A percentile compares a stretch with the other conserved stretches of the same genome.
phyloP scores from a whole-genome alignment of 257 asterid genomes.

The Plantago ovata region DNA sequence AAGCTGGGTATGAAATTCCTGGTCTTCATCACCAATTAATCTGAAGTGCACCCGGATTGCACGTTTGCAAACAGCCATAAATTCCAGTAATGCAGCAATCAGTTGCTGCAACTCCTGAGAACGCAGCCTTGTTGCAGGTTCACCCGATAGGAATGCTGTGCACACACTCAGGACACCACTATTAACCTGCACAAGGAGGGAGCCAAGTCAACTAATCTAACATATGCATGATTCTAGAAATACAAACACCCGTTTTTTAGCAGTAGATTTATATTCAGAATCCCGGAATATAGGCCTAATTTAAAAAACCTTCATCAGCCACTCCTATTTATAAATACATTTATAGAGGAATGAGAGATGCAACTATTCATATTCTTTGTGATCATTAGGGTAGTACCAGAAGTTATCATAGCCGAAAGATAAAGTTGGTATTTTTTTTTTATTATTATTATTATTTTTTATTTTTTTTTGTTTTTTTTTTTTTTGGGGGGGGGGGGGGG shows the following conservation, averaged over 20 bases:
- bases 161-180: conserved; percentile 98
- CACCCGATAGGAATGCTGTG: conserved; percentile 98
- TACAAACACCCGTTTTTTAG: neutral
- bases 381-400: no score
- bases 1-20: conserved; percentile 95
- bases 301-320: neutral
- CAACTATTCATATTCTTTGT: no score
- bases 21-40: conserved; percentile 94
- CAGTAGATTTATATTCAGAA: neutral
- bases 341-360: no score
- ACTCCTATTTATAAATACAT: neutral
- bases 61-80: conserved; percentile 99
- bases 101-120: conserved; percentile 97
- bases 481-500: neutral
- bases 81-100: conserved; percentile 93
- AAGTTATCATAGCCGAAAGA: no score
- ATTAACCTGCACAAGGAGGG: conserved; percentile 54
- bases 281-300: neutral
- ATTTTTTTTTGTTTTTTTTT: no score
- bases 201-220: neutral
- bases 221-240: neutral
- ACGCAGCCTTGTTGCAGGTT: conserved; percentile 96
- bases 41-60: conserved; percentile 96
- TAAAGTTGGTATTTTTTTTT: no score
- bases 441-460: no score